Base-by-base conservation (phyloP, 352 stramenopile genomes). In the Salisapilia sapeloensis region DNA sequence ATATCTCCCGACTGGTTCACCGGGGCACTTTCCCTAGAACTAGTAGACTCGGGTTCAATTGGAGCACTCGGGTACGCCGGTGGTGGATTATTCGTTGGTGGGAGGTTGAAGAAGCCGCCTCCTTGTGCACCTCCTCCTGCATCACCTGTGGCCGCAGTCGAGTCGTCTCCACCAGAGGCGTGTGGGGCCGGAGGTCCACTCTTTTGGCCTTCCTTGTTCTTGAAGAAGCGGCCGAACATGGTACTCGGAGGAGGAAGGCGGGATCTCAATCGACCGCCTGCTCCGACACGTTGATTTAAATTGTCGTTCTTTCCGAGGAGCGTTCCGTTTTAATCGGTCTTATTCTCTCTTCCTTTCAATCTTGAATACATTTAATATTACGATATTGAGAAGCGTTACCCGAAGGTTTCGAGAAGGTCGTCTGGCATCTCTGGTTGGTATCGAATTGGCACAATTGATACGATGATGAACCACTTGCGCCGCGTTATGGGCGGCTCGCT, bases 91-190 rank as follows among this genome's bases (percentile, higher is more conserved):
- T 75, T 53, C 8, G 67, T 55, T n/a, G 67, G 70, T 14, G 74
- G 74, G 7, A 90, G 44, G 32, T 90, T 90, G 46, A 89, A 90
- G 63, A 85, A 85, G 23, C 74, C 74, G 18, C 74, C 74, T 18
- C 70, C 74, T 17, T 13, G 7, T 2, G 37, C 30, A 3, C 29
- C 46, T 9, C 46, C 47, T 14, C 42, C 48, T 20, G 34, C 33
- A 20, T 15, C 15, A 7, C 13, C 13, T 14, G 29, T 14, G 15
- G 38, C 30, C 6, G 33, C 41, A 12, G 38, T 39, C 1, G 16
- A 31, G 5, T 45, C 40, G 0, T 31, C 38, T 9, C 45, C 19
- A 13, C 58, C 46, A n/a, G 48, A 42, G 29, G 47, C 46, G 16
- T 64, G 69, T 50, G 77, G 65, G 20, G 63, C 70, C 8, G 59